These are phyloP conservation scores for Solidago caesia DNA, from an alignment of 129 eudicot genomes.

Conservation along the genomic window DNA sequence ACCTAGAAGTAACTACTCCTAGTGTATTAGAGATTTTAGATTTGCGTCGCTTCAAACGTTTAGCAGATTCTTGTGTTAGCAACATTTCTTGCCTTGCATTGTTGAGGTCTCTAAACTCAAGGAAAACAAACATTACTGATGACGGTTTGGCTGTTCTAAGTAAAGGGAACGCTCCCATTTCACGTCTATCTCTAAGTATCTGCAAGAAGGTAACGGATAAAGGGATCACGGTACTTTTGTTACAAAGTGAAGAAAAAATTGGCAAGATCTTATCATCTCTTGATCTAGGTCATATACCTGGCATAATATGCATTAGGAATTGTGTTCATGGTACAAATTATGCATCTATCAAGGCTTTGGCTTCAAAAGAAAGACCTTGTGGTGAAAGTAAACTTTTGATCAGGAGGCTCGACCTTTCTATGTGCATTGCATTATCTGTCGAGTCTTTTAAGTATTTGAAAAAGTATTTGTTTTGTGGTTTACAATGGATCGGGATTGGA, in stretches of 20 bases:
- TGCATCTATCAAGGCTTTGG: slow-evolving; percentile 46
- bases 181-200: slow-evolving; percentile 43
- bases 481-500: no score
- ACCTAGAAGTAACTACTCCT: no score
- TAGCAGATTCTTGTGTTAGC: no score
- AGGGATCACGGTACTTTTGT: slow-evolving; percentile 42
- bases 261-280: slow-evolving; percentile 42
- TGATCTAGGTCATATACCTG: slow-evolving; percentile 56
- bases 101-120: slow-evolving; percentile 36
- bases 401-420: slow-evolving; percentile 47
- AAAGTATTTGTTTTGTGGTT: no score
- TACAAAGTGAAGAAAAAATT: slow-evolving; percentile 36
- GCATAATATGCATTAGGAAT: slow-evolving; percentile 53
- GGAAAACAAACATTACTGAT: slow-evolving; percentile 59
- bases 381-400: slow-evolving; percentile 24
- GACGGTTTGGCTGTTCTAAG: slow-evolving; percentile 50
- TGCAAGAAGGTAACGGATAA: slow-evolving; percentile 56
- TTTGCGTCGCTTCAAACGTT: no score
- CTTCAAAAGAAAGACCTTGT: slow-evolving; percentile 30
- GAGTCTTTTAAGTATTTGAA: slow-evolving; percentile 25
- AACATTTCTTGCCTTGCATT: no score
- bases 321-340: slow-evolving; percentile 54
- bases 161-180: slow-evolving; percentile 40
- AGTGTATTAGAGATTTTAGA: no score
- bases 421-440: slow-evolving; percentile 42